Percentiles rank a stretch among this genome's conserved stretches.
These are phyloP conservation scores for Globisporangium cystogenes DNA, from an alignment of 352 stramenopile species.

Conservation along the genomic window DNA sequence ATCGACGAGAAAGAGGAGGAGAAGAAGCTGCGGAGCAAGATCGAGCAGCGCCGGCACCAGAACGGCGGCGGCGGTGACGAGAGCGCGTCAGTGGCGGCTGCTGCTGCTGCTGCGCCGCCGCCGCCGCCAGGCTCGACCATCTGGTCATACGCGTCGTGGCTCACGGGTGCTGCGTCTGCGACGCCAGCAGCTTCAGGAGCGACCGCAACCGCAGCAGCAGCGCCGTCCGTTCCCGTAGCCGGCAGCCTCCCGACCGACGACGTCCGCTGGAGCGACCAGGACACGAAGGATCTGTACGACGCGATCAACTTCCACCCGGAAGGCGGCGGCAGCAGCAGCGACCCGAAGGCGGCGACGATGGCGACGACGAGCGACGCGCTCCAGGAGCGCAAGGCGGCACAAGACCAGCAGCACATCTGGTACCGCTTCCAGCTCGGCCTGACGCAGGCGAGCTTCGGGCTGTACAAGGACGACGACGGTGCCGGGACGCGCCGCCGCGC, in stretches of 20 bases:
- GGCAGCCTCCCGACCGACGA: conserved; percentile 20
- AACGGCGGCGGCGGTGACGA: conserved; percentile 8
- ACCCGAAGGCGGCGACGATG: conserved; percentile 1
- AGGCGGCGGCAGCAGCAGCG: conserved; percentile 1
- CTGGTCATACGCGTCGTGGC: conserved; percentile 76
- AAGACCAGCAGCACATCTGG: conserved; percentile 63
- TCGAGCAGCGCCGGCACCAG: conserved; percentile 16
- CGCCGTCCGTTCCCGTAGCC: neutral
- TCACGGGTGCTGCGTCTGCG: conserved; percentile 17
- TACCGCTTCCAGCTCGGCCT: conserved; percentile 74
- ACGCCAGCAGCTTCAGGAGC: too few species aligned
- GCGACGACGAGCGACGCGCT: neutral
- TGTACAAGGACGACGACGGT: conserved; percentile 36
- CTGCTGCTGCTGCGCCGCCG: conserved; percentile 4
- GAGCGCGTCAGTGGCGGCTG: neutral
- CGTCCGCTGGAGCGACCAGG: conserved; percentile 80
- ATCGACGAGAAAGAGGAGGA: conserved; percentile 25
- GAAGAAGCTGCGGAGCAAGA: conserved; percentile 27
- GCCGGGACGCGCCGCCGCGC: neutral
- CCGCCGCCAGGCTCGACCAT: conserved; percentile 36
- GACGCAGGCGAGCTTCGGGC: conserved; percentile 39
- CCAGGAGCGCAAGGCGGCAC: conserved; percentile 1
- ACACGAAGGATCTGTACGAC: conserved; percentile 73
- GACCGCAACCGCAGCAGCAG: too few species aligned
- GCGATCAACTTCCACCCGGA: conserved; percentile 79